These are phyloP conservation scores for Paraleonurus japonicus DNA, from an alignment of 257 asterid species.

Conservation along the genomic window DNA sequence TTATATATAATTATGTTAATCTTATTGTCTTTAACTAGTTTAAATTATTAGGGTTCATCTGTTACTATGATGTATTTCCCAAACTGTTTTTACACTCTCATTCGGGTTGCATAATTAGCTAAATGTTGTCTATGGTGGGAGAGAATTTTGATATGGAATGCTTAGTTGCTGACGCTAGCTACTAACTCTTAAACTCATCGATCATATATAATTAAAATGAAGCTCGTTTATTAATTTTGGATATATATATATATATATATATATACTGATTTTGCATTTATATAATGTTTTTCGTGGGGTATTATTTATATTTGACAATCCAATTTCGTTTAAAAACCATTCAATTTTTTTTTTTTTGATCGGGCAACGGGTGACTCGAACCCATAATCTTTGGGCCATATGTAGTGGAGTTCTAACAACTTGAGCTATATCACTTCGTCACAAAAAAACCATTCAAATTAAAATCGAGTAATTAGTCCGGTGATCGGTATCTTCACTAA, in stretches of 20 bases:
- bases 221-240: slow-evolving; percentile 25
- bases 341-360: too few species aligned
- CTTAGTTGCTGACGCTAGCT: slow-evolving; percentile 21
- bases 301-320: background rate
- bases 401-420: too few species aligned
- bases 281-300: background rate
- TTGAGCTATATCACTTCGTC: too few species aligned
- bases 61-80: slow-evolving; percentile 18
- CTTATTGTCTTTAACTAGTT: slow-evolving; percentile 21
- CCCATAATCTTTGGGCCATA: too few species aligned
- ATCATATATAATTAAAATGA: slow-evolving; percentile 9
- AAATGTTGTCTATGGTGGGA: slow-evolving; percentile 31
- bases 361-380: too few species aligned
- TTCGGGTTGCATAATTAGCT: slow-evolving; percentile 25
- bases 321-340: too few species aligned
- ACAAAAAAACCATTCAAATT: background rate
- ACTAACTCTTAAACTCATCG: slow-evolving; percentile 42
- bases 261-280: background rate
- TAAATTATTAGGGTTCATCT: slow-evolving; percentile 28
- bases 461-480: background rate
- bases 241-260: background rate
- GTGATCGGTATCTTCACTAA: background rate
- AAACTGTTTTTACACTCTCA: slow-evolving; percentile 27
- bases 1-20: slow-evolving; percentile 20
- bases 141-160: slow-evolving; percentile 37